Conservation (phyloP, 1,139 yeast genomes). For the Candida sp. region DNA sequence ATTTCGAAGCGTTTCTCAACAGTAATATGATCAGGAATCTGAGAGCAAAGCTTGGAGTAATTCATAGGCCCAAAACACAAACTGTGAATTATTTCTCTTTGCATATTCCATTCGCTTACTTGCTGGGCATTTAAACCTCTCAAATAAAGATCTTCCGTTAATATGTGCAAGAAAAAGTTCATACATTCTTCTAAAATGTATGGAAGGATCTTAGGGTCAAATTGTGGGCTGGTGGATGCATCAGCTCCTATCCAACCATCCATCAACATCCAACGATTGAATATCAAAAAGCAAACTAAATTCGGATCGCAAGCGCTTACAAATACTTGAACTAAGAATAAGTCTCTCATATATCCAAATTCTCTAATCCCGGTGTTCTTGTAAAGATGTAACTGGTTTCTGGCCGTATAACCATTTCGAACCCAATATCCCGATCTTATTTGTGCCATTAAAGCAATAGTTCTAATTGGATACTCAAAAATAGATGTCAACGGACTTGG, state of each 20-base stretch:
- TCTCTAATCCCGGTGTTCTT: conserved; percentile 82
- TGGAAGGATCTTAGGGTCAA: conserved; percentile 47
- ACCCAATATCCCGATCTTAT: conserved; percentile 61
- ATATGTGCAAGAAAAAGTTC: conserved; percentile 62
- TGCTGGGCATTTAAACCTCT: conserved; percentile 48
- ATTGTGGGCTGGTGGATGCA: conserved; percentile 7
- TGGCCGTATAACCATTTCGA: conserved; percentile 61
- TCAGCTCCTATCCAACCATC: conserved; percentile 35
- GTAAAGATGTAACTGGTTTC: conserved; percentile 78
- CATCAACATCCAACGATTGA: conserved; percentile 70
- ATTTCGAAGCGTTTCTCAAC: conserved; percentile 74
- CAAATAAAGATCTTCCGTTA: conserved; percentile 67
- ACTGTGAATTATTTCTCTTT: conserved; percentile 72
- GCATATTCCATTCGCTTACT: conserved; percentile 51
- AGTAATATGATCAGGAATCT: conserved; percentile 72
- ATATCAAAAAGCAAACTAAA: conserved; percentile 53
- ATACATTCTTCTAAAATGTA: conserved; percentile 79
- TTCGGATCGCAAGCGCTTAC: conserved; percentile 58
- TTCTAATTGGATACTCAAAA: conserved; percentile 76
- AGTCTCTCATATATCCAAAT: conserved; percentile 73
- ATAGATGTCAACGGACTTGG: conserved; percentile 23
- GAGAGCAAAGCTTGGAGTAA: conserved; percentile 66
- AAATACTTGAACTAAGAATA: conserved; percentile 68
- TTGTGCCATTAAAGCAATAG: conserved; percentile 56
- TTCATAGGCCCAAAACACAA: conserved; percentile 72